These are phyloP conservation scores for Kodamaea kaohsiungensis DNA, from an alignment of 805 yeast species.

Conservation along the genomic window DNA sequence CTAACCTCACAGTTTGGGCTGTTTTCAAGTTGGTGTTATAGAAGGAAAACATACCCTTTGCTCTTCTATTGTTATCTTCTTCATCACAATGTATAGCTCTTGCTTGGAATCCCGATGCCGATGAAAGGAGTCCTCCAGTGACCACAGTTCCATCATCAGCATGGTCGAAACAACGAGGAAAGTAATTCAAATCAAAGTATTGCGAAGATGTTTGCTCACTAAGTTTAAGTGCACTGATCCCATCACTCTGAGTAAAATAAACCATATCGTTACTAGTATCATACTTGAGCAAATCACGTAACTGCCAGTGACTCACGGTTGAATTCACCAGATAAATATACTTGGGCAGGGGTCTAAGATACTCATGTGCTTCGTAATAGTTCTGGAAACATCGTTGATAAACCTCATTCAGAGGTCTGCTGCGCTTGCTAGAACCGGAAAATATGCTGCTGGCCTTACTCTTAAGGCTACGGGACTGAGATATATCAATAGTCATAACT, in stretches of 20 bases:
- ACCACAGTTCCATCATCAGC: slow-evolving; percentile 52
- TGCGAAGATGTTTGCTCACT: slow-evolving; percentile 13
- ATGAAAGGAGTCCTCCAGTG: slow-evolving; percentile 50
- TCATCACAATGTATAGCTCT: background rate
- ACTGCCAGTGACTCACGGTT: slow-evolving; percentile 69
- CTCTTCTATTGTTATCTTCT: slow-evolving; percentile 18
- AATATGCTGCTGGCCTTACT: background rate
- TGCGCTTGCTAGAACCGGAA: background rate
- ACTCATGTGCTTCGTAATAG: slow-evolving; percentile 41
- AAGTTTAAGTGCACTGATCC: slow-evolving; percentile 32
- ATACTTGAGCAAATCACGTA: slow-evolving; percentile 69
- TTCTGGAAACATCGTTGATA: slow-evolving; percentile 40
- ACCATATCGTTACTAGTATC: slow-evolving; percentile 45
- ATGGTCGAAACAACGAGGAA: slow-evolving; percentile 67
- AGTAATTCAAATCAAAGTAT: slow-evolving; percentile 55
- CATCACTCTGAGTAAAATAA: slow-evolving; percentile 59
- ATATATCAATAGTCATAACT: background rate
- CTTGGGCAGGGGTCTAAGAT: slow-evolving; percentile 36
- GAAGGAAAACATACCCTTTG: slow-evolving; percentile 67
- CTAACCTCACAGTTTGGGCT: slow-evolving; percentile 57
- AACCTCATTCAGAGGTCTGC: slow-evolving; percentile 2
- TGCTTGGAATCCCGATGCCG: slow-evolving; percentile 23
- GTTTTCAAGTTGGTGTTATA: slow-evolving; percentile 51
- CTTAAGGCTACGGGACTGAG: background rate
- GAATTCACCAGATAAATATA: slow-evolving; percentile 35